Evolutionary conservation across 495 filamentous ascomycete genomes (phyloP), one percentile per base, ranked within the genome.

Genomic region (Hypoxylon subgilvum): DNA sequence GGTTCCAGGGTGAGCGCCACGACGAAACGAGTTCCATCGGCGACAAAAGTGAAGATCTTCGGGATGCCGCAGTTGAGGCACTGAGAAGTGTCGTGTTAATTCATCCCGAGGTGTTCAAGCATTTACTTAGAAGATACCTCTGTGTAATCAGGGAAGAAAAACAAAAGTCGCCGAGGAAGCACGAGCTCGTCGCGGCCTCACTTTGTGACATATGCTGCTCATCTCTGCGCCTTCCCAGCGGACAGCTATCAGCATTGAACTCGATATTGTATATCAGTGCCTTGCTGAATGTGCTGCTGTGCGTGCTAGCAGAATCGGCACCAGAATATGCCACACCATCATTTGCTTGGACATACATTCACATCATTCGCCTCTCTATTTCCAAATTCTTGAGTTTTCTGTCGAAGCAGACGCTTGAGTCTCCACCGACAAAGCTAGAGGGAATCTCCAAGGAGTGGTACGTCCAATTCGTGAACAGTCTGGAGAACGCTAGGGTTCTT

Each of bases 1-100:
- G n/a, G n/a, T n/a, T n/a, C n/a, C n/a, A 63, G 21, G 58, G 57
- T 3, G 47, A 16, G n/a, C 46, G 55, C 19, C 44, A 36, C 22
- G 44, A 50, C 10, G 34, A 57, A 38, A 34, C 25, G 13, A 14
- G 31, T 12, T 25, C 43, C 6, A 49, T 57, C 61, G 65, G 22
- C 18, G 75, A 77, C 27, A 57, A 69, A 30, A 25, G 35, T 8
- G 49, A 71, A 54, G 58, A 64, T 21, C 50, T 79, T 16, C 69
- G 73, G 19, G 72, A 76, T 42, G 72, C 76, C 36, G 69, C 65
- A 1, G 70, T 75, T 31, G 50, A 68, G 12, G 74, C 73, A 17
- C 45, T 79, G n/a, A 71, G 66, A 7, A 66, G 69, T 12, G 63
- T 74, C 17, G 72, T 75, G 21, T 60, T 63, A 52, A 53, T 58